Base-by-base conservation (phyloP, 78 protist species). In the Creolimax fragrantissima region DNA sequence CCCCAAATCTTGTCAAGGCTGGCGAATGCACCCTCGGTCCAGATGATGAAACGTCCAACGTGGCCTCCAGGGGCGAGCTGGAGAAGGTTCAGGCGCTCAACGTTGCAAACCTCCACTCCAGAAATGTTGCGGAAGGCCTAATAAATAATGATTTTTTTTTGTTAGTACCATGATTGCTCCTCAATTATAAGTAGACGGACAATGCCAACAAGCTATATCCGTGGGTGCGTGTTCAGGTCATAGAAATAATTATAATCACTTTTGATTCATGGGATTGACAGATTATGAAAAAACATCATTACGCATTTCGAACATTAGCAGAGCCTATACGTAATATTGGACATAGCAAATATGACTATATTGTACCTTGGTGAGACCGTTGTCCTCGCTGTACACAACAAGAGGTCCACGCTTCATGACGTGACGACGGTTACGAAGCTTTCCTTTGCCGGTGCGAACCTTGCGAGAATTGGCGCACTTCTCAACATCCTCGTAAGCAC, bases 21-120 rank as follows among this genome's bases (percentile, higher is more conserved):
- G 94, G 94, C 93, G 97, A 99, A 98, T 74, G 99, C 99, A 58
- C 93, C 90, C 95, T 97, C 90, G 67, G 99, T 96, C 99, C 99
- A 99, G 96, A 99, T 95, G 97, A 97, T 44, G 95, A 99, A 97
- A 91, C 99, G 98, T 93, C 99, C 99, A 39, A 99, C 81, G 96
- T 98, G 99, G 42, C 99, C 99, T 93, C 99, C 99, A 41, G 99
- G 99, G 89, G 99, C 99, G 88, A 99, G 98, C 95, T 98, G 96
- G 67, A 99, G 97, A 67, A 99, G 96, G 97, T 98, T 99, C 74
- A 99, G 95, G 86, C 97, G 66, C 84, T 83, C 47, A 42, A 99
- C 99, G 89, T 32, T 17, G 95, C 93, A 81, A 67, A 94, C 43
- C 89, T 99, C 99, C 45, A 99, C 98, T 83, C 99, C 99, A 93